A percentile compares a stretch with the other conserved stretches of the same genome.
Conservation (phyloP, 306 rosid genomes). For the Echinosophora koreensis region DNA sequence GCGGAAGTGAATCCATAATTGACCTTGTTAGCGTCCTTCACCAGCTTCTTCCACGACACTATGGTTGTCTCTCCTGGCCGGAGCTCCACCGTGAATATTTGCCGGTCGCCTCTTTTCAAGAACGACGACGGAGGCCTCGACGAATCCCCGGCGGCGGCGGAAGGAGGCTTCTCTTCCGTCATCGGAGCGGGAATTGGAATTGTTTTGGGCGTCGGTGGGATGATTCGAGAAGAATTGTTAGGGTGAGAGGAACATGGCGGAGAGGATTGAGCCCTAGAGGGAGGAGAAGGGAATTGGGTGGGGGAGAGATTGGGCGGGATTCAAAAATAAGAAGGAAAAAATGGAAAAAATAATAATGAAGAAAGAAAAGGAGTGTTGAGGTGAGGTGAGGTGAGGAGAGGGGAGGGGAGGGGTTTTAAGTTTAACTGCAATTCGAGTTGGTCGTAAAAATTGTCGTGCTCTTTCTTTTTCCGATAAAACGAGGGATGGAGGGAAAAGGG, state of each 20-base stretch:
- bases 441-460: conserved; percentile 48
- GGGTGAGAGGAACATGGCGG: conserved; percentile 43
- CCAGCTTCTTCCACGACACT: conserved; percentile 94
- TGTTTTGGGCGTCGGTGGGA: conserved; percentile 45
- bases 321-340: conserved; percentile 28
- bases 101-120: conserved; percentile 82
- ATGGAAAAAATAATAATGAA: background rate
- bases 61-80: conserved; percentile 94
- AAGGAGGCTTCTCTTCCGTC: conserved; percentile 59
- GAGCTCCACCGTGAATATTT: conserved; percentile 86
- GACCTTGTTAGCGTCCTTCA: conserved; percentile 73
- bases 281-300: conserved; percentile 33
- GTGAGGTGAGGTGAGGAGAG: conserved; percentile 10
- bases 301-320: conserved; percentile 58
- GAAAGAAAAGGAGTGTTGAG: conserved; percentile 40
- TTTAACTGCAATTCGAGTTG: conserved; percentile 42
- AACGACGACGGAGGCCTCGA: conserved; percentile 68
- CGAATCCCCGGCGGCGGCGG: conserved; percentile 51
- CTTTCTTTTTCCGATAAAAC: conserved; percentile 50
- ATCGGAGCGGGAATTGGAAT: conserved; percentile 45
- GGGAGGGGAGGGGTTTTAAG: conserved; percentile 36
- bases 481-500: conserved; percentile 36
- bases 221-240: conserved; percentile 46
- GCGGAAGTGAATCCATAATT: conserved; percentile 60
- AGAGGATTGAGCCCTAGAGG: conserved; percentile 57